A percentile compares a stretch with the other conserved stretches of the same genome.
These are phyloP conservation scores for Oenanthe javanica DNA, from an alignment of 140 eudicot genomes.

Conservation along the genomic window DNA sequence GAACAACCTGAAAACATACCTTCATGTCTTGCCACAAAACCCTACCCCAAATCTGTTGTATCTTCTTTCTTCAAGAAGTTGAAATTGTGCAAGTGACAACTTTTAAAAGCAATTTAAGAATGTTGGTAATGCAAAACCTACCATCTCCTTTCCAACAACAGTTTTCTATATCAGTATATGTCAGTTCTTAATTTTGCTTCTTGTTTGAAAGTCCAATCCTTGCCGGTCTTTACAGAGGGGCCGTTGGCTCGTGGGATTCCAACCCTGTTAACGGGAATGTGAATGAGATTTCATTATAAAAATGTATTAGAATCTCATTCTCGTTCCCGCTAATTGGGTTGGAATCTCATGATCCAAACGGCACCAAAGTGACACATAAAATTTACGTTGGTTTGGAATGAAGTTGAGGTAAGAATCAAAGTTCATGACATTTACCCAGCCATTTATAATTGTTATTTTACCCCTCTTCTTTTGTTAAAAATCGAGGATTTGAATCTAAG, in stretches of 20 bases:
- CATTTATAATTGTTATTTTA: too few relatives aligned
- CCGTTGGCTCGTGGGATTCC: too few relatives aligned
- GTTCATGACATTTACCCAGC: too few relatives aligned
- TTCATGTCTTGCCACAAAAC: slow-evolving; percentile 86
- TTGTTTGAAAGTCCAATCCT: background rate
- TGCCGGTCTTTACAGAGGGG: background rate
- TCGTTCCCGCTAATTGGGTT: too few relatives aligned
- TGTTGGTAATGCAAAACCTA: background rate
- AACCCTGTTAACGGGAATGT: too few relatives aligned
- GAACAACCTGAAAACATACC: slow-evolving; percentile 93
- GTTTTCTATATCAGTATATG: background rate
- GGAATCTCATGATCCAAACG: too few relatives aligned
- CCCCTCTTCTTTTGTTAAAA: too few relatives aligned
- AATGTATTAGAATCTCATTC: too few relatives aligned
- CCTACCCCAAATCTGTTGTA: slow-evolving; percentile 76
- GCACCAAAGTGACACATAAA: background rate
- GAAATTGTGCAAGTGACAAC: slow-evolving; percentile 30
- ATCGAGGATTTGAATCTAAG: too few relatives aligned
- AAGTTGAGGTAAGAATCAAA: background rate
- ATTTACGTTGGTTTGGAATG: background rate
- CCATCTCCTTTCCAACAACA: background rate
- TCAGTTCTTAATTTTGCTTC: background rate
- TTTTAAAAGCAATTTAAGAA: background rate
- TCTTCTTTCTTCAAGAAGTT: slow-evolving; percentile 71
- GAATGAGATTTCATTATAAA: too few relatives aligned